phyloP scores from a whole-genome alignment of 148 eudicot genomes.

The Heliosperma pusillum region DNA sequence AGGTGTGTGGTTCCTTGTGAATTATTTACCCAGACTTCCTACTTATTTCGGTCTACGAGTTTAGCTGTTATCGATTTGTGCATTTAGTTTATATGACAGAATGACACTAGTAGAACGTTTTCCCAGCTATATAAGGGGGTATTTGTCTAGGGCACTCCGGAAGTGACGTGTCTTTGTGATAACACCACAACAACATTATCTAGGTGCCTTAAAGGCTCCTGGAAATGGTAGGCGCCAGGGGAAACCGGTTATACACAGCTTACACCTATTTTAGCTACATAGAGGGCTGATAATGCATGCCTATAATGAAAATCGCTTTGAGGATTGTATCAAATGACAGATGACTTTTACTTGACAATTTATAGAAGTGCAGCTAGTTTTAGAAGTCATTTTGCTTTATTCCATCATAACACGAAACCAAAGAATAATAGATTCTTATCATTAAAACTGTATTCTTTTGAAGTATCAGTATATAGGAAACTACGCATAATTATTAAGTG shows the following conservation, averaged over 20 bases:
- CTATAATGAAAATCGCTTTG: neutral
- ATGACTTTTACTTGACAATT: no score
- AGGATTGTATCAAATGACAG: neutral
- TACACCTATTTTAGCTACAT: no score
- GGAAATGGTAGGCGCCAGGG: no score
- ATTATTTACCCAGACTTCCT: neutral
- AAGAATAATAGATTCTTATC: neutral
- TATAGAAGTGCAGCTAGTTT: no score
- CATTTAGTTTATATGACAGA: no score
- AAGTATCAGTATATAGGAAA: no score
- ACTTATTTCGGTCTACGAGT: neutral
- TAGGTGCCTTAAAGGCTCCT: neutral
- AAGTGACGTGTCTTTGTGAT: neutral
- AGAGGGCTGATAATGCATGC: no score
- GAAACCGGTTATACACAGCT: no score
- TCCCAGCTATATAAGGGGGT: no score
- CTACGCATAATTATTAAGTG: no score
- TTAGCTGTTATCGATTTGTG: neutral
- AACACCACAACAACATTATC: neutral
- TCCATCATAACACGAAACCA: neutral
- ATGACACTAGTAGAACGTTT: no score
- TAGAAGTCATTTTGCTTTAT: neutral
- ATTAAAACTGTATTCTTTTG: no score
- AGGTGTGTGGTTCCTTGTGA: slow-evolving; percentile 38
- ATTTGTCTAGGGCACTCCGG: neutral